These are phyloP conservation scores for Trypanosoma vivax DNA, from an alignment of 208 protist genomes.

Conservation along the genomic window DNA sequence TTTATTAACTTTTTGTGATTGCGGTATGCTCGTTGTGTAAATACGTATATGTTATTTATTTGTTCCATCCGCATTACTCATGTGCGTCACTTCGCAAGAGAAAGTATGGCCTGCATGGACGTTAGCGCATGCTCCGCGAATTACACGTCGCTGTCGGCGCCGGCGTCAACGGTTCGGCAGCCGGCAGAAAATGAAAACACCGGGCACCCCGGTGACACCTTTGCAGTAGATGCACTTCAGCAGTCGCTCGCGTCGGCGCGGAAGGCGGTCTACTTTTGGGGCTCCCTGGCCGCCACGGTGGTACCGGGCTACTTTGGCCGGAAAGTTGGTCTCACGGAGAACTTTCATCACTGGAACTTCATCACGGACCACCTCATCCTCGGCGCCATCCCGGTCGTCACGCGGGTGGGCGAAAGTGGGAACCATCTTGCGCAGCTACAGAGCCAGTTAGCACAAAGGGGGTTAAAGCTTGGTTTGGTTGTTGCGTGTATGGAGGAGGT, in stretches of 20 bases:
- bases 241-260: slow-evolving; percentile 18
- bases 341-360: slow-evolving; percentile 86
- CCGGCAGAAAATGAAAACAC: no score
- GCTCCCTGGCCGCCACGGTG: slow-evolving; percentile 68
- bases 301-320: slow-evolving; percentile 75
- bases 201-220: no score
- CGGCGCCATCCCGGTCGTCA: slow-evolving; percentile 81
- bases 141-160: no score
- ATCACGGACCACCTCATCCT: slow-evolving; percentile 66
- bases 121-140: no score
- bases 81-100: no score
- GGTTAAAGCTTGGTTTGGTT: slow-evolving; percentile 62
- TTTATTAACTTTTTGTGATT: no score
- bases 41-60: no score
- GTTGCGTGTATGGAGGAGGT: slow-evolving; percentile 66
- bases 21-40: no score
- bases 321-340: slow-evolving; percentile 49
- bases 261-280: slow-evolving; percentile 79
- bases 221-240: slow-evolving; percentile 6
- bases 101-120: no score
- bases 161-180: no score
- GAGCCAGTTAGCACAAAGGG: slow-evolving; percentile 43
- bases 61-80: no score
- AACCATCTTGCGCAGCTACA: slow-evolving; percentile 62
- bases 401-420: slow-evolving; percentile 68